Percentiles rank a stretch among this genome's conserved stretches.
Conservation (phyloP, 768 basidiomycete genomes). For the Boletus fagicola region DNA sequence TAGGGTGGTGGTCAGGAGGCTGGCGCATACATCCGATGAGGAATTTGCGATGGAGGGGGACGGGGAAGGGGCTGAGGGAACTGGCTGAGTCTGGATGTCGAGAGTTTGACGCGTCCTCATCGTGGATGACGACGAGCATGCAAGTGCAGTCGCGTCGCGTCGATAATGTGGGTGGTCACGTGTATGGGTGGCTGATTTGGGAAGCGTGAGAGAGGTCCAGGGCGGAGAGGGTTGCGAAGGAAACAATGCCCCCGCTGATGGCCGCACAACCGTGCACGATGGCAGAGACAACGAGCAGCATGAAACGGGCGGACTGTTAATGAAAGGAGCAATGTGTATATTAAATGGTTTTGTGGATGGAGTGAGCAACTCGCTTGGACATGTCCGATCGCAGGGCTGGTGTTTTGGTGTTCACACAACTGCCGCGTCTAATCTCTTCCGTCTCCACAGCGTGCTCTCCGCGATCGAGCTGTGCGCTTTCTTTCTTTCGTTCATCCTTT, state of each 20-base stretch:
- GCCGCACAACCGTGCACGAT: slow-evolving; percentile 8
- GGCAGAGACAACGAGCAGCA: slow-evolving; percentile 11
- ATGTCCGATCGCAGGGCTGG: not conserved
- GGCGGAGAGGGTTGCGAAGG: slow-evolving; percentile 12
- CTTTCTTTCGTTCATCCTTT: slow-evolving; percentile 12
- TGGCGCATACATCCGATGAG: slow-evolving; percentile 60
- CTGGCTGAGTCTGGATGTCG: slow-evolving; percentile 30
- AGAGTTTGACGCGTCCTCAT: slow-evolving; percentile 19
- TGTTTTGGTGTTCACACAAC: slow-evolving; percentile 11
- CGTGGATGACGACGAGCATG: slow-evolving; percentile 8
- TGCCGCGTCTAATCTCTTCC: slow-evolving; percentile 17
- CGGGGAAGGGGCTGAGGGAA: slow-evolving; percentile 26
- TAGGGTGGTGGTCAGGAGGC: slow-evolving; percentile 57
- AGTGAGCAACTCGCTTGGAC: slow-evolving; percentile 1
- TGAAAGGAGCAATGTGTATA: slow-evolving; percentile 1
- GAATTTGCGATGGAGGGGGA: slow-evolving; percentile 9
- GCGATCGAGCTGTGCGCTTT: slow-evolving; percentile 1
- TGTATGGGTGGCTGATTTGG: not conserved
- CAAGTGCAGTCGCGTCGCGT: slow-evolving; percentile 8
- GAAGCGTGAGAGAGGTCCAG: slow-evolving; percentile 1
- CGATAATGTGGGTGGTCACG: slow-evolving; percentile 12
- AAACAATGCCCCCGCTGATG: not conserved
- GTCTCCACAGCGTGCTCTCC: slow-evolving; percentile 16
- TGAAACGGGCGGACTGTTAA: slow-evolving; percentile 6
- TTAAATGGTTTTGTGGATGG: not conserved